A percentile compares a stretch with the other conserved stretches of the same genome.
Conservation (phyloP, 2,329 filamentous ascomycete genomes). For the Ustilaginoidea virens region DNA sequence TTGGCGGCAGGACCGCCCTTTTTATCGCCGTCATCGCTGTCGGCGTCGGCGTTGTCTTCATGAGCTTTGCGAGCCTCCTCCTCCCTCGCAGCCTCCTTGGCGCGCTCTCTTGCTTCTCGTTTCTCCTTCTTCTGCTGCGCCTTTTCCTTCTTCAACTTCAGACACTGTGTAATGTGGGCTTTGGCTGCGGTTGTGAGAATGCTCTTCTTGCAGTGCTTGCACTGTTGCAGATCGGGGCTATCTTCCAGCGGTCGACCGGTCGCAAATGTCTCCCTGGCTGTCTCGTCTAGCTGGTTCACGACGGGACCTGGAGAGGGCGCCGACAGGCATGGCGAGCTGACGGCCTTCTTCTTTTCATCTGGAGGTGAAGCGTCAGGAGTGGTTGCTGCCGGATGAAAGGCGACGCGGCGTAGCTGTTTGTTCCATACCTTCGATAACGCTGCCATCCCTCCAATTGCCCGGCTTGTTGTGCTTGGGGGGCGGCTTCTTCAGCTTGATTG, state of each 20-base stretch:
- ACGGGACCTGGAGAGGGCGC: constrained; percentile 37
- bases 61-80: constrained; percentile 38
- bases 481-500: constrained; percentile 47
- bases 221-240: constrained; percentile 61
- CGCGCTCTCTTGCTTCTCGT: constrained; percentile 52
- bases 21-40: constrained; percentile 30
- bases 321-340: constrained; percentile 24
- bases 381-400: no score
- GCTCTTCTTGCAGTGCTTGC: constrained; percentile 90
- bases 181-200: constrained; percentile 61
- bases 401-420: no score
- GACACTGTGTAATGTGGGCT: constrained; percentile 68
- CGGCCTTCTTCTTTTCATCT: constrained; percentile 41
- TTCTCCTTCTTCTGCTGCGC: constrained; percentile 64
- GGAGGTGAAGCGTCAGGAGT: constrained; percentile 1
- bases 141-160: constrained; percentile 73
- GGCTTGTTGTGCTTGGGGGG: constrained; percentile 48
- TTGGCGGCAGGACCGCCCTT: constrained; percentile 29
- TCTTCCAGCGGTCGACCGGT: constrained; percentile 74
- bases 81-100: constrained; percentile 44
- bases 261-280: constrained; percentile 61
- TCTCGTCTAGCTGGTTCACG: constrained; percentile 58
- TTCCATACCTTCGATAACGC: constrained; percentile 44
- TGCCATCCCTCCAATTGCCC: constrained; percentile 58
- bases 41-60: constrained; percentile 31